These are phyloP conservation scores for Lasiodiplodia citricola DNA, from an alignment of 2,329 filamentous ascomycete species.

Conservation along the genomic window DNA sequence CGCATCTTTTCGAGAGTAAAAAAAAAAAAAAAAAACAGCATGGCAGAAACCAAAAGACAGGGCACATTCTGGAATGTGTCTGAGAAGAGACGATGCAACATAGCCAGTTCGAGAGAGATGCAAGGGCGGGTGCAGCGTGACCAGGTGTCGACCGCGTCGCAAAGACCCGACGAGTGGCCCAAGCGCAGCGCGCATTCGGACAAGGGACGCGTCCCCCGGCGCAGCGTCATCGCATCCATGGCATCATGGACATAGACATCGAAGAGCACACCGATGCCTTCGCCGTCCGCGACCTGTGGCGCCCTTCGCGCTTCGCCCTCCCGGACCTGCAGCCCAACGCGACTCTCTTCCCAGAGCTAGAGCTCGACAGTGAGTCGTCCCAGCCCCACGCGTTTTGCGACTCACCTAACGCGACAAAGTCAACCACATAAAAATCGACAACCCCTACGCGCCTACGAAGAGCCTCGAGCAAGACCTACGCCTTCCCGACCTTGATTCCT, in stretches of 20 bases:
- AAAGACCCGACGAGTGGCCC: not conserved
- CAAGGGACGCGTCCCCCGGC: conserved; percentile 19
- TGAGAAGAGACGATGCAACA: not conserved
- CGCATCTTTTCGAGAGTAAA: too few relatives aligned
- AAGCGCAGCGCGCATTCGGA: conserved; percentile 2
- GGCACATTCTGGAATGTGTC: too few relatives aligned
- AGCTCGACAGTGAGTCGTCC: conserved; percentile 44
- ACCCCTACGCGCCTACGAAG: conserved; percentile 47
- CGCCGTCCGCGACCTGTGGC: conserved; percentile 66
- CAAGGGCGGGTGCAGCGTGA: not conserved
- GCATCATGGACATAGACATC: conserved; percentile 26
- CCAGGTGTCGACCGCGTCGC: not conserved
- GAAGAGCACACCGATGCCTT: conserved; percentile 61
- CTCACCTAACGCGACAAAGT: conserved; percentile 38
- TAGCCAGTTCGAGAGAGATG: not conserved
- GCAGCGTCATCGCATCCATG: conserved; percentile 4
- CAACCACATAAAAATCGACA: conserved; percentile 42
- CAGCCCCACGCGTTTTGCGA: conserved; percentile 32
- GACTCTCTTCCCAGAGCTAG: conserved; percentile 40
- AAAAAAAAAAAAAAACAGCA: too few relatives aligned
- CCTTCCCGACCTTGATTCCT: conserved; percentile 46
- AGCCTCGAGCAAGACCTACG: conserved; percentile 41
- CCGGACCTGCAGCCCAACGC: conserved; percentile 31
- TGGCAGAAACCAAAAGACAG: too few relatives aligned
- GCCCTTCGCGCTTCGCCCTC: conserved; percentile 55